Conservation (phyloP, 495 filamentous ascomycete genomes). For the Pseudoneurospora amorphoporcata region DNA sequence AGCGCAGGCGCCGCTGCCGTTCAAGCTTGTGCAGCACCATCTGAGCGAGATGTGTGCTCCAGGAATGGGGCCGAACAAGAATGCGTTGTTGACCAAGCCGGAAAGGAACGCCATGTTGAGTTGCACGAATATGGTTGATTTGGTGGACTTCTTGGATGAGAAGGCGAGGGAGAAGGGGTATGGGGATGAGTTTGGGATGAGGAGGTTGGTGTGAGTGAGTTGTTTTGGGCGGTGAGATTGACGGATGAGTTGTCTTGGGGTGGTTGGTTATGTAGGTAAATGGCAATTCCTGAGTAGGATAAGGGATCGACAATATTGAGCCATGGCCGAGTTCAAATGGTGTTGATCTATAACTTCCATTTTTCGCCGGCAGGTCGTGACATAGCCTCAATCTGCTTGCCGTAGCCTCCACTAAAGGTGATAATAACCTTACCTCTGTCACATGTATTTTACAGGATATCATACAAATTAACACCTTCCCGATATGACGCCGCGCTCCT, state of each 20-base stretch:
- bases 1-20: constrained; percentile 43
- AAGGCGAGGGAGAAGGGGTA: constrained; percentile 20
- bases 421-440: not conserved
- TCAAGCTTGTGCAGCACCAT: constrained; percentile 52
- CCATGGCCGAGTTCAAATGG: not conserved
- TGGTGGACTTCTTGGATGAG: constrained; percentile 52
- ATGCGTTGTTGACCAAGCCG: constrained; percentile 38
- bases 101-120: constrained; percentile 41
- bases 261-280: not conserved
- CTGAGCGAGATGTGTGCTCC: constrained; percentile 51
- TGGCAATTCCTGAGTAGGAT: not conserved
- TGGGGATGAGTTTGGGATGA: constrained; percentile 5
- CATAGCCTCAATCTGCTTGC: not conserved
- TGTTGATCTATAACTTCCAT: not conserved
- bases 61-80: constrained; percentile 36
- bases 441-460: not conserved
- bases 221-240: not conserved
- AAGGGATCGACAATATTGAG: not conserved
- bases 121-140: constrained; percentile 42
- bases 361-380: not conserved
- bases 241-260: not conserved
- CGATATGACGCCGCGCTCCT: not conserved
- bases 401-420: not conserved
- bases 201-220: constrained; percentile 1
- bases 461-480: not conserved